A percentile compares a stretch with the other conserved stretches of the same genome.
These are phyloP conservation scores for Solanum chmielewskii DNA, from an alignment of 257 asterid species.

Conservation along the genomic window DNA sequence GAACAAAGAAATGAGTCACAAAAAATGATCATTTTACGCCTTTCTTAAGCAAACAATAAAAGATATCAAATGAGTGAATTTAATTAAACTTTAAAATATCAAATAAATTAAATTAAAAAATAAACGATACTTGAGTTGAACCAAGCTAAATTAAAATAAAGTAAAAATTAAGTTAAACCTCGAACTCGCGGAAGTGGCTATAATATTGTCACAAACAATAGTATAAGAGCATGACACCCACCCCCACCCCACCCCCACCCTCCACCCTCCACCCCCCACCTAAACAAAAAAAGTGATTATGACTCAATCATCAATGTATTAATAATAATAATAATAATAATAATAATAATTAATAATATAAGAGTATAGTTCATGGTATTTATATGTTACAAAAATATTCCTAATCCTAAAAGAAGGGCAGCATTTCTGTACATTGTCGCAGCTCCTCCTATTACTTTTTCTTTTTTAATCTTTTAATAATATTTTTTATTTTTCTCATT, in stretches of 20 bases:
- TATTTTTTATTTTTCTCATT: background rate
- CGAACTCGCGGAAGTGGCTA: background rate
- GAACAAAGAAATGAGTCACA: too few relatives aligned
- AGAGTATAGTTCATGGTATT: background rate
- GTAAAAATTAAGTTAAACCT: too few relatives aligned
- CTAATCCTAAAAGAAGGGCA: constrained; percentile 24
- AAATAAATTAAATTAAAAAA: too few relatives aligned
- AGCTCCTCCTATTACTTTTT: background rate
- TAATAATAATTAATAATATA: background rate
- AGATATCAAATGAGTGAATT: too few relatives aligned
- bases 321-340: background rate
- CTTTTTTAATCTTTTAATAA: background rate
- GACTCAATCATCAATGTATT: background rate
- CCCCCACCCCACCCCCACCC: background rate
- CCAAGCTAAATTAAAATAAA: too few relatives aligned
- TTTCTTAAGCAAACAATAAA: too few relatives aligned
- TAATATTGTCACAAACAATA: background rate
- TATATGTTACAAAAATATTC: constrained; percentile 22
- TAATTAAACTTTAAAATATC: accelerated
- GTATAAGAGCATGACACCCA: background rate
- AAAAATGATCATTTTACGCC: too few relatives aligned
- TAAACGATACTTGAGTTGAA: too few relatives aligned
- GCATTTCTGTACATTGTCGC: constrained; percentile 35
- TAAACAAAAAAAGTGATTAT: background rate
- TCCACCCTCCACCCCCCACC: background rate